Evolutionary conservation across 2,329 filamentous ascomycete genomes (phyloP), one percentile per base, ranked within the genome.

Genomic region (Fusarium nematophilum): DNA sequence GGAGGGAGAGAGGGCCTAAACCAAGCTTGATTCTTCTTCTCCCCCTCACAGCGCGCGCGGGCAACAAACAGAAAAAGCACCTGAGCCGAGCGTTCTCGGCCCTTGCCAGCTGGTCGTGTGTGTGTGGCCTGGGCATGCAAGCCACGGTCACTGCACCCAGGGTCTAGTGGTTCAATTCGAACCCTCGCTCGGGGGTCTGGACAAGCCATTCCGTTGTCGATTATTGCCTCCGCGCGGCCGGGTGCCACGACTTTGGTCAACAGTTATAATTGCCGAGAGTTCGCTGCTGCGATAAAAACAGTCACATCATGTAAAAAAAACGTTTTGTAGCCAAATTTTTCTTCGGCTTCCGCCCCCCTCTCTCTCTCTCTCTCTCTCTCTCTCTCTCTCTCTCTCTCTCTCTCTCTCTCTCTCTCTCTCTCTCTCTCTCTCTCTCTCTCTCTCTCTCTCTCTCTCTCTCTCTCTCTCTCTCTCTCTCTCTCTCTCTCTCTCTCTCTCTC

Each of bases 21-120:
- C 14, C 11, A 9, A 17, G 33, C 11, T 17, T 36, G 18, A 17
- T 17, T 33, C 7, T n/a, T 10, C 6, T 21, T 21, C 21, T 21
- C 21, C n/a, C n/a, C n/a, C 21, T 21, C 21, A 21, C 21, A 21
- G 21, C 21, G 21, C 21, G 21, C 4, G 21, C 21, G 21, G 21
- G 21, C 29, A 11, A 10, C 29, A 31, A 31, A n/a, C 29, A 11
- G 21, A 50, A 18, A 48, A 33, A 57, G n/a, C 18, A 25, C 14
- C 33, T 44, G 34, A 29, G 14, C 4, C 18, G 37, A 25, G 29
- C 38, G 57, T 62, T 57, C 59, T 52, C 43, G 59, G 45, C 47
- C 59, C 45, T 23, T 9, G 29, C 21, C 11, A 42, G 5, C 11
- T 25, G 40, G 29, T 36, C 33, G 47, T 38, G 40, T 40, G 39